phyloP scores from a whole-genome alignment of 176 grass and related monocot genomes.

The Pontederia paniculata region DNA sequence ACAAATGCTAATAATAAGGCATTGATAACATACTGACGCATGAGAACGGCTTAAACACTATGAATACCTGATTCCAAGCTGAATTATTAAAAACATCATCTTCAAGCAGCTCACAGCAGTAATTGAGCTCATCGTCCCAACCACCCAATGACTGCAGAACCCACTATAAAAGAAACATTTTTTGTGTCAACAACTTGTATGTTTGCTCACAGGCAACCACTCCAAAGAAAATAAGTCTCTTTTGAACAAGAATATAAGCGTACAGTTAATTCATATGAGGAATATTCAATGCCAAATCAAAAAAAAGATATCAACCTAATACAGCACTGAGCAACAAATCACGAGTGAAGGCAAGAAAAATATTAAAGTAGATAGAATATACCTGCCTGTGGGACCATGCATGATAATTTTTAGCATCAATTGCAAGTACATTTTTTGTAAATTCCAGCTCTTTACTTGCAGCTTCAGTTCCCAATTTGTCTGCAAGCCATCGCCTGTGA shows the following conservation, averaged over 20 bases:
- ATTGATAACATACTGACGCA: too few relatives aligned
- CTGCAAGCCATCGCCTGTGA: constrained; percentile 93
- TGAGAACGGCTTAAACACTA: too few relatives aligned
- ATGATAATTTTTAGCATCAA: constrained; percentile 94
- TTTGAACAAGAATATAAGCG: constrained; percentile 9
- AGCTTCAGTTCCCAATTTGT: constrained; percentile 70
- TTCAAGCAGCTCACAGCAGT: constrained; percentile 59
- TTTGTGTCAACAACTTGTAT: not conserved
- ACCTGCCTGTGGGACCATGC: constrained; percentile 99
- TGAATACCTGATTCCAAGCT: constrained; percentile 90
- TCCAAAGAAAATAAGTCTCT: constrained; percentile 7
- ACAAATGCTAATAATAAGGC: too few relatives aligned
- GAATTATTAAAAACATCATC: constrained; percentile 97
- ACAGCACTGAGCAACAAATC: not conserved
- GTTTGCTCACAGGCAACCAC: not conserved
- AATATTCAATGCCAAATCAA: not conserved
- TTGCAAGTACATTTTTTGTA: constrained; percentile 44
- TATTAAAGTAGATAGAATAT: not conserved
- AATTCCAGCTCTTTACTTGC: constrained; percentile 67
- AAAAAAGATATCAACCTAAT: not conserved
- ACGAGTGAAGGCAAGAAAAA: not conserved
- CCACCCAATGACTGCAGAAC: constrained; percentile 83
- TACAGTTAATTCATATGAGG: too few relatives aligned
- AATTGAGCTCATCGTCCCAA: constrained; percentile 79
- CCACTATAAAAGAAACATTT: constrained; percentile 47